Percentiles rank a stretch among this genome's conserved stretches.
These are phyloP conservation scores for Tephrocybe sp. DNA, from an alignment of 768 basidiomycete species.

Conservation along the genomic window DNA sequence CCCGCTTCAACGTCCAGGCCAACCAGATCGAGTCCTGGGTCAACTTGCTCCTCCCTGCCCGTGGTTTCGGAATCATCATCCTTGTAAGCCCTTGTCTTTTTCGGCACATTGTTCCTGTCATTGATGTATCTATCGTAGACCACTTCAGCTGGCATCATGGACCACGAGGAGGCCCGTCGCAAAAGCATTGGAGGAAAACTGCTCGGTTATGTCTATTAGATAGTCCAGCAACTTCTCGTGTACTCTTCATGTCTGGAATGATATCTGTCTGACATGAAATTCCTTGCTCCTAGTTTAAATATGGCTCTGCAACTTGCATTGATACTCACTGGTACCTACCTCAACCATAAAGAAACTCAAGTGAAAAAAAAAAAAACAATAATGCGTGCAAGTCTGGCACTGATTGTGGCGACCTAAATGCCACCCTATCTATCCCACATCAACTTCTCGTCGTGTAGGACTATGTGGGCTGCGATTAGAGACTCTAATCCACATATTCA, in stretches of 20 bases:
- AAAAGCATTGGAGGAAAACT: constrained; percentile 98
- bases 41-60: constrained; percentile 92
- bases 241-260: constrained; percentile 5
- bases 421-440: too few relatives aligned
- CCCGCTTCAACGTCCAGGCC: constrained; percentile 95
- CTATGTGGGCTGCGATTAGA: too few relatives aligned
- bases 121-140: constrained; percentile 51
- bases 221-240: neutral
- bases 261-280: too few relatives aligned
- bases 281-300: too few relatives aligned
- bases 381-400: too few relatives aligned
- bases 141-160: constrained; percentile 96
- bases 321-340: too few relatives aligned
- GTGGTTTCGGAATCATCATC: constrained; percentile 97
- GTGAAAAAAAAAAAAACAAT: too few relatives aligned
- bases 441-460: too few relatives aligned
- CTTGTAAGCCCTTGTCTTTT: constrained; percentile 54
- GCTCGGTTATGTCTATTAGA: constrained; percentile 88
- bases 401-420: too few relatives aligned
- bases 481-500: too few relatives aligned
- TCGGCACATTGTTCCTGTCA: neutral
- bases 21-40: constrained; percentile 95
- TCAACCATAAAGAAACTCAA: too few relatives aligned
- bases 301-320: too few relatives aligned
- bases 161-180: constrained; percentile 98